These are phyloP conservation scores for Nemania abortiva DNA, from an alignment of 2,329 filamentous ascomycete genomes.

Conservation along the genomic window DNA sequence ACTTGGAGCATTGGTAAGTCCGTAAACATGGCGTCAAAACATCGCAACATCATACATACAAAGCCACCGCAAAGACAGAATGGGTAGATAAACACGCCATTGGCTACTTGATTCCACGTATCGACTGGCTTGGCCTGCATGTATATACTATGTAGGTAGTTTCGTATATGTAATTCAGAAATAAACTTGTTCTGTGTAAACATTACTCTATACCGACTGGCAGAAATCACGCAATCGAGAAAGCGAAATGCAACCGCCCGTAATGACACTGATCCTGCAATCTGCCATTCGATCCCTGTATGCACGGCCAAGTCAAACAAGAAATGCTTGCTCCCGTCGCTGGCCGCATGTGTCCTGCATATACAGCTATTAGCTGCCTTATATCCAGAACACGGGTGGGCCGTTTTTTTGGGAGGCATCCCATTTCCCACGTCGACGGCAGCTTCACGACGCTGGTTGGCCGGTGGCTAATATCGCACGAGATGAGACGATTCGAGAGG, in stretches of 20 bases:
- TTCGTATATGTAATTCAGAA: background rate
- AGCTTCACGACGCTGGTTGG: too few relatives aligned
- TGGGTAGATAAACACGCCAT: slow-evolving; percentile 15
- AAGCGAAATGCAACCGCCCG: slow-evolving; percentile 33
- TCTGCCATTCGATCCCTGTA: slow-evolving; percentile 32
- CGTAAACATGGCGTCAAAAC: background rate
- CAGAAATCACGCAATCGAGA: slow-evolving; percentile 27
- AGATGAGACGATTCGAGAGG: too few relatives aligned
- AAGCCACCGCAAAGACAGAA: background rate
- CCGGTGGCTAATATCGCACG: too few relatives aligned
- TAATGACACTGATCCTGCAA: slow-evolving; percentile 33
- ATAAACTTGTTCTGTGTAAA: background rate
- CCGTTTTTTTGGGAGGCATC: background rate
- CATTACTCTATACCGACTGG: background rate
- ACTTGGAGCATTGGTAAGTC: background rate
- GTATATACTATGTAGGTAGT: background rate
- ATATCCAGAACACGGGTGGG: slow-evolving; percentile 1
- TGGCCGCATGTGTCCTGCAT: slow-evolving; percentile 32
- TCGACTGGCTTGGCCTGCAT: slow-evolving; percentile 6
- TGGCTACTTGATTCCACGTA: background rate
- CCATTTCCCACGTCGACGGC: too few relatives aligned
- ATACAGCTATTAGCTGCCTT: slow-evolving; percentile 2
- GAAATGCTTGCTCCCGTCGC: slow-evolving; percentile 13
- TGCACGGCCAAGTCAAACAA: slow-evolving; percentile 23
- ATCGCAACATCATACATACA: background rate